phyloP scores from a whole-genome alignment of 139 green algal genomes.

The Tetradesmus lagerheimii region DNA sequence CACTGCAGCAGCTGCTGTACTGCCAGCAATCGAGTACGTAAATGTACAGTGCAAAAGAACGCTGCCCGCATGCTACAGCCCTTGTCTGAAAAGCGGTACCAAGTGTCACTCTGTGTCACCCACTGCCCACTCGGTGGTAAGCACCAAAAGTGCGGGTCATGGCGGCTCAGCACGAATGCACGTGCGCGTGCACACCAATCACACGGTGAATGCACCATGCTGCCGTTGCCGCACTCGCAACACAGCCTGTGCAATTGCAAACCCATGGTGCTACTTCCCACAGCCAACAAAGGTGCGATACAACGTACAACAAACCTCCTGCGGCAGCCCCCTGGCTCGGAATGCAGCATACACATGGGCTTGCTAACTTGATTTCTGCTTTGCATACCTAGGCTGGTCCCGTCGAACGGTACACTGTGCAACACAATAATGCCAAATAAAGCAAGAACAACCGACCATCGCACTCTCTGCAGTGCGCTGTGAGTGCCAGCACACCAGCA shows the following conservation, averaged over 20 bases:
- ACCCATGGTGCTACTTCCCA: neutral
- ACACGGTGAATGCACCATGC: neutral
- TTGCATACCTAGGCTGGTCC: no score
- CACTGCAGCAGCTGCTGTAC: neutral
- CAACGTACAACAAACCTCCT: neutral
- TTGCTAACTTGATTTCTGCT: neutral
- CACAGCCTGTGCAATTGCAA: neutral
- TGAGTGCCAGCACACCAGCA: neutral
- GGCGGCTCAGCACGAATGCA: neutral
- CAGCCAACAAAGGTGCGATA: neutral
- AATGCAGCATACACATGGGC: neutral
- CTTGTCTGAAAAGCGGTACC: neutral
- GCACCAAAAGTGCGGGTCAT: neutral
- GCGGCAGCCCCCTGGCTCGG: no score
- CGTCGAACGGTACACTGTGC: neutral
- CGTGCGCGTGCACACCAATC: neutral
- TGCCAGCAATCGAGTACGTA: neutral
- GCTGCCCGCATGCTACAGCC: neutral
- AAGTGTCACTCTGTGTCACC: neutral
- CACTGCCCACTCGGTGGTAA: neutral
- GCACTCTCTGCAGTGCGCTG: no score
- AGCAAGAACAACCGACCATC: neutral
- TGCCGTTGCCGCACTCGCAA: neutral
- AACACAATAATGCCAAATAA: neutral
- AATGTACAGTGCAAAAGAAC: constrained; percentile 4